phyloP scores from a whole-genome alignment of 768 basidiomycete species.

The Boletus sensibilis region DNA sequence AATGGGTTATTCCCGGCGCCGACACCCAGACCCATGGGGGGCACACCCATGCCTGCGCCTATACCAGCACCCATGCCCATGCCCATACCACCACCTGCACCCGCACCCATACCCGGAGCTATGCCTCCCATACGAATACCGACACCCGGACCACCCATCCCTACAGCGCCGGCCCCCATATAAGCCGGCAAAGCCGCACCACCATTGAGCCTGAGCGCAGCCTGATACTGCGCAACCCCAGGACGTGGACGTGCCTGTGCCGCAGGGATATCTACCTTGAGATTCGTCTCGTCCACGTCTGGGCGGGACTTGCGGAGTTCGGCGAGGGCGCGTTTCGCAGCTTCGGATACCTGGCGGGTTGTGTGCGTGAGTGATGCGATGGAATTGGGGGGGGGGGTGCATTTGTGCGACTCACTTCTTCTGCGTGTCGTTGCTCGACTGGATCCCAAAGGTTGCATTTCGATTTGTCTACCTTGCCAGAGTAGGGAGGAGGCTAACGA shows the following conservation, averaged over 20 bases:
- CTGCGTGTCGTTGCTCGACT: constrained; percentile 60
- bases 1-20: constrained; percentile 4
- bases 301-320: constrained; percentile 60
- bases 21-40: not conserved
- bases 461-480: constrained; percentile 26
- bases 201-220: not conserved
- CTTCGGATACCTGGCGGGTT: constrained; percentile 58
- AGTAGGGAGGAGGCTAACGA: constrained; percentile 24
- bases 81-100: not conserved
- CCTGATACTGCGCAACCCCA: not conserved
- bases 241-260: not conserved
- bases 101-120: not conserved
- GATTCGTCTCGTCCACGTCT: constrained; percentile 55
- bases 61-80: constrained; percentile 1
- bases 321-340: constrained; percentile 64
- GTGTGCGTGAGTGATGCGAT: not conserved
- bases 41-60: constrained; percentile 7
- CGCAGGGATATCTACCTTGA: constrained; percentile 65
- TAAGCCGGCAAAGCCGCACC: not conserved
- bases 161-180: not conserved
- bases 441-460: constrained; percentile 72
- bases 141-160: not conserved
- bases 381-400: not conserved
- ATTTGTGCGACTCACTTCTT: constrained; percentile 48
- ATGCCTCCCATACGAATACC: not conserved